Evolutionary conservation across 169 alveolate species (phyloP).

Genomic region (Theileria luwenshuni): DNA sequence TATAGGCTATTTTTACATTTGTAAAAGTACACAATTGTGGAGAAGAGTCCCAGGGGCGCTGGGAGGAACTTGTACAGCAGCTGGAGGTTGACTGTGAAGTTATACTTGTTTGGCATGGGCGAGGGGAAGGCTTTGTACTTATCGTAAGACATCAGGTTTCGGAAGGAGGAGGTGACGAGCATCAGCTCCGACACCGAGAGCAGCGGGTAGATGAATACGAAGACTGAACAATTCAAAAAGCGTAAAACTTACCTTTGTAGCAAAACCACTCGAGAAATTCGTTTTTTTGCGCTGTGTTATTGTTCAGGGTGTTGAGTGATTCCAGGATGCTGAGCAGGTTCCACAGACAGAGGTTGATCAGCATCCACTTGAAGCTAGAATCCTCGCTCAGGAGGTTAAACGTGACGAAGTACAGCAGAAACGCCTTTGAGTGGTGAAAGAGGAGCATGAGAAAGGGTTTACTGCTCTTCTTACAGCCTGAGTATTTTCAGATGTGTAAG

Average conservation of each 20-base stretch:
- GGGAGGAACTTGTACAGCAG: constrained; percentile 40
- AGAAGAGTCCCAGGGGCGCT: constrained; percentile 27
- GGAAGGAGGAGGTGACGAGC: constrained; percentile 23
- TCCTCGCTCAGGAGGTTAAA: constrained; percentile 8
- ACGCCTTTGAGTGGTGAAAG: constrained; percentile 17
- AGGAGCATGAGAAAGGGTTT: background rate
- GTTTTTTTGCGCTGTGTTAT: background rate
- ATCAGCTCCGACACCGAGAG: constrained; percentile 34
- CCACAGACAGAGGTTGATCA: constrained; percentile 10
- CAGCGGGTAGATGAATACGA: constrained; percentile 45
- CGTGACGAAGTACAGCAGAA: constrained; percentile 19
- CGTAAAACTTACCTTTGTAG: constrained; percentile 18
- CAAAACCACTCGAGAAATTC: constrained; percentile 26
- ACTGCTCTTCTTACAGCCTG: background rate
- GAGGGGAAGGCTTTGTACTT: constrained; percentile 42
- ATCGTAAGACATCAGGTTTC: constrained; percentile 1
- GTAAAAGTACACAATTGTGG: constrained; percentile 24
- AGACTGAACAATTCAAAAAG: constrained; percentile 24
- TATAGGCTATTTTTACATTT: constrained; percentile 11
- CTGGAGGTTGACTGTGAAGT: constrained; percentile 47
- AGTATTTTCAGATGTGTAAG: background rate
- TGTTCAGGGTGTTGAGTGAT: constrained; percentile 3
- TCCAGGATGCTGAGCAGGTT: constrained; percentile 9
- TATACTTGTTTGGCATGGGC: constrained; percentile 62
- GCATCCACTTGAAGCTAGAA: background rate